Conservation (phyloP, 2,329 filamentous ascomycete genomes). For the Tympanopsis confertula region DNA sequence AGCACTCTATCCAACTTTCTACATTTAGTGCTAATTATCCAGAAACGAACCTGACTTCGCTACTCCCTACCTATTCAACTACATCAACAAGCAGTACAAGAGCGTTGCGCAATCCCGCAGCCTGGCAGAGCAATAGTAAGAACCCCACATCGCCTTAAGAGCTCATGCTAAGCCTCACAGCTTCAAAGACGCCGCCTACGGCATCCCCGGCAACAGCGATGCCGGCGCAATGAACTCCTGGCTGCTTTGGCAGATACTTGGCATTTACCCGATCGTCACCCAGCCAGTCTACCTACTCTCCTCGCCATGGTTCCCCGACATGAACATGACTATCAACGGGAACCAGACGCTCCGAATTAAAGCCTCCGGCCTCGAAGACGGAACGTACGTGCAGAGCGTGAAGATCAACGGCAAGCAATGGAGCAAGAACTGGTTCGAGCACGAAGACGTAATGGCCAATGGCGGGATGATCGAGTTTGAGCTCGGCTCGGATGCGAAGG, state of each 20-base stretch:
- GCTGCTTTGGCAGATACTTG: slow-evolving; percentile 42
- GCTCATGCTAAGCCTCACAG: neutral
- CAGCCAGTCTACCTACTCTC: slow-evolving; percentile 43
- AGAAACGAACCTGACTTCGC: slow-evolving; percentile 46
- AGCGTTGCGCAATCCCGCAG: slow-evolving; percentile 34
- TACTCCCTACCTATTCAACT: slow-evolving; percentile 45
- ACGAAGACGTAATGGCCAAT: slow-evolving; percentile 30
- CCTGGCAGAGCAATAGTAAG: slow-evolving; percentile 28
- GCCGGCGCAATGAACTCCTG: slow-evolving; percentile 48
- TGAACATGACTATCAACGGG: slow-evolving; percentile 34
- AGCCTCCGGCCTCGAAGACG: slow-evolving; percentile 27
- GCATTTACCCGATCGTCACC: slow-evolving; percentile 41
- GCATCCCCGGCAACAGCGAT: slow-evolving; percentile 46
- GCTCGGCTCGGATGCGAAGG: slow-evolving; percentile 21
- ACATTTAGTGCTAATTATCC: slow-evolving; percentile 8
- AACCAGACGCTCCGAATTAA: slow-evolving; percentile 32
- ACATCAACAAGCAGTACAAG: slow-evolving; percentile 35
- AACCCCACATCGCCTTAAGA: no score
- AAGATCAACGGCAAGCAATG: slow-evolving; percentile 37
- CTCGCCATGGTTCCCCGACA: slow-evolving; percentile 32
- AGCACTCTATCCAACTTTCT: neutral
- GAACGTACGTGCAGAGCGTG: slow-evolving; percentile 38
- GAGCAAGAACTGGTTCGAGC: slow-evolving; percentile 41
- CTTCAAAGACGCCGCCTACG: slow-evolving; percentile 31
- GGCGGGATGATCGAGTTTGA: slow-evolving; percentile 35